A percentile compares a stretch with the other conserved stretches of the same genome.
Evolutionary conservation across 305 asterid genomes (phyloP).

Genomic region (Fraxinus ornus): DNA sequence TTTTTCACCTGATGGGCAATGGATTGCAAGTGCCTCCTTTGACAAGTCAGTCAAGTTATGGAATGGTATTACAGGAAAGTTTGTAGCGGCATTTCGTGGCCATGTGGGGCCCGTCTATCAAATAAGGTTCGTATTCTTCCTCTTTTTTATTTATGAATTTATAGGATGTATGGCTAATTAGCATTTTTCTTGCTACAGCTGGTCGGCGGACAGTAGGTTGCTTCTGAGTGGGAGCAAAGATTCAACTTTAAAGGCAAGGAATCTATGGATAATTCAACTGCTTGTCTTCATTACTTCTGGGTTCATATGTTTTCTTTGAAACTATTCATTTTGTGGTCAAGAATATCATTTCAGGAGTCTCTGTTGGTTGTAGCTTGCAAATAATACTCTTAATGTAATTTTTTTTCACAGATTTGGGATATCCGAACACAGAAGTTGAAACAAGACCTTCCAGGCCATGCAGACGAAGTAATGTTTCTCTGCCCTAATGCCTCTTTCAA

Average conservation of each 20-base stretch:
- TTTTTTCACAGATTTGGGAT: conserved; percentile 75
- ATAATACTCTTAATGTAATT: conserved; percentile 13
- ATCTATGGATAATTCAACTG: conserved; percentile 11
- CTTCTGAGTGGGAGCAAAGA: conserved; percentile 97
- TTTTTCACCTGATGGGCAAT: conserved; percentile 93
- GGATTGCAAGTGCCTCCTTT: conserved; percentile 97
- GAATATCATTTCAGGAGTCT: not conserved
- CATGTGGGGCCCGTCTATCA: conserved; percentile 97
- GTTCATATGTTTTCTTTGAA: not conserved
- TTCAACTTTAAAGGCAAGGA: conserved; percentile 80
- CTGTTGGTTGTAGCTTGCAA: not conserved
- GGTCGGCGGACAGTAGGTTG: conserved; percentile 97
- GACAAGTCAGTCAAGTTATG: conserved; percentile 93
- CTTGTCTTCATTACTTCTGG: not conserved
- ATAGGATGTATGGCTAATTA: conserved; percentile 18
- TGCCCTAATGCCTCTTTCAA: not conserved
- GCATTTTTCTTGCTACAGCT: conserved; percentile 48
- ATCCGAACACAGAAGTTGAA: conserved; percentile 80
- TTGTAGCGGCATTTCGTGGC: conserved; percentile 89
- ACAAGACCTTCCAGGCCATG: conserved; percentile 97
- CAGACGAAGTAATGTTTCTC: conserved; percentile 70
- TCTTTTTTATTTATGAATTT: conserved; percentile 6
- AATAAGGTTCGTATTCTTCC: conserved; percentile 59
- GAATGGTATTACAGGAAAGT: conserved; percentile 86
- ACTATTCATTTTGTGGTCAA: not conserved